These are phyloP conservation scores for Fragilaria crotonensis DNA, from an alignment of 108 stramenopile genomes.

Conservation along the genomic window DNA sequence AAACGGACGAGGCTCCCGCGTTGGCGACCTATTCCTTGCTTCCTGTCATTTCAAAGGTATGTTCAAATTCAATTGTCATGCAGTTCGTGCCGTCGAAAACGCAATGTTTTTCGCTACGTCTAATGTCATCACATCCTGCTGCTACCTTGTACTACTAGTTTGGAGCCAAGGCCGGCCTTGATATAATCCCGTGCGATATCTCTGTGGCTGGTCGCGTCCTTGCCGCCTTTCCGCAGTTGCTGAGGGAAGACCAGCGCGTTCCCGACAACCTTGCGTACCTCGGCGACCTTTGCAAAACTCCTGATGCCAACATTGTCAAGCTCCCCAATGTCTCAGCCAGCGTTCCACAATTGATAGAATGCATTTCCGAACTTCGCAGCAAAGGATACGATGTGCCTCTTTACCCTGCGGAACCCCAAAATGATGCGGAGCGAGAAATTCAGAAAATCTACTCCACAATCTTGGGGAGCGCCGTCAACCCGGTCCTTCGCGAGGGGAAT, in stretches of 20 bases:
- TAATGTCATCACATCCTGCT: not conserved
- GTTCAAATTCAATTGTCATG: no score
- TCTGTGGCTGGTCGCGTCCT: conserved; percentile 51
- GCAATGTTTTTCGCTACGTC: not conserved
- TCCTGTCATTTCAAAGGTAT: no score
- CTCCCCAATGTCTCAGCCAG: conserved; percentile 60
- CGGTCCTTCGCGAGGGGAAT: conserved; percentile 63
- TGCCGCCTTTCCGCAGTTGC: conserved; percentile 42
- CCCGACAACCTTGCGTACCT: conserved; percentile 32
- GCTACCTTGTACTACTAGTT: conserved; percentile 15
- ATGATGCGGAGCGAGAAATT: conserved; percentile 36
- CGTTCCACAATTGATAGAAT: conserved; percentile 53
- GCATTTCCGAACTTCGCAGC: conserved; percentile 46
- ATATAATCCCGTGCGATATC: conserved; percentile 46
- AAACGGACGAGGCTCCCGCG: conserved; percentile 55
- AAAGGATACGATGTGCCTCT: conserved; percentile 64
- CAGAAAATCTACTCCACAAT: conserved; percentile 38
- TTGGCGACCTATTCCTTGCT: conserved; percentile 57
- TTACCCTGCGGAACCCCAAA: conserved; percentile 42
- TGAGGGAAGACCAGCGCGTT: conserved; percentile 40
- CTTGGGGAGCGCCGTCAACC: conserved; percentile 63
- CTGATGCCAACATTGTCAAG: conserved; percentile 34
- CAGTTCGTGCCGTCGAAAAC: conserved; percentile 3
- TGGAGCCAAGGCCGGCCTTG: conserved; percentile 29
- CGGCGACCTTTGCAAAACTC: conserved; percentile 50